Conservation (phyloP, 768 basidiomycete species). For the Boletus pseudo-olivaceus region DNA sequence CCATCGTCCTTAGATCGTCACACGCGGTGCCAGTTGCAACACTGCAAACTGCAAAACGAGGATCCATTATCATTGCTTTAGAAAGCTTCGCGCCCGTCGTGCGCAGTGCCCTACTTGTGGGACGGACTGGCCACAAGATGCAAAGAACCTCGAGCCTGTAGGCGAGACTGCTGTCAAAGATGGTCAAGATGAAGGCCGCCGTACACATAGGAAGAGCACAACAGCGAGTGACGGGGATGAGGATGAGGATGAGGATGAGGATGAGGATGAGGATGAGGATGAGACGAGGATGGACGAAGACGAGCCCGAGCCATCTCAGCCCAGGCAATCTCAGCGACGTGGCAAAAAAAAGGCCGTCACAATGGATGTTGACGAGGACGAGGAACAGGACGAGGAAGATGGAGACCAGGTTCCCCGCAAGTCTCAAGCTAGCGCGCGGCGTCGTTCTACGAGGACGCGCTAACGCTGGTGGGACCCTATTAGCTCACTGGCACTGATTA, state of each 20-base stretch:
- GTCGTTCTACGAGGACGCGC: constrained; percentile 19
- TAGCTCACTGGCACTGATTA: neutral
- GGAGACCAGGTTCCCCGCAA: constrained; percentile 18
- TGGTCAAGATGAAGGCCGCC: constrained; percentile 50
- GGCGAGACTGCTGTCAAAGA: constrained; percentile 68
- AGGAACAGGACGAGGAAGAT: constrained; percentile 34
- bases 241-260: constrained; percentile 40
- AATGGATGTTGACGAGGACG: constrained; percentile 47
- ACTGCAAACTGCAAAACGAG: constrained; percentile 58
- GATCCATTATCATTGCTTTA: constrained; percentile 66
- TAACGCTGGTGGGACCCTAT: neutral
- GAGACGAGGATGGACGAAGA: constrained; percentile 34
- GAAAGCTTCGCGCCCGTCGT: constrained; percentile 42
- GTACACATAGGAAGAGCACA: constrained; percentile 32
- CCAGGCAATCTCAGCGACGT: constrained; percentile 24
- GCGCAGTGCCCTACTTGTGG: constrained; percentile 55
- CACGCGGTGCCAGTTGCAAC: constrained; percentile 62
- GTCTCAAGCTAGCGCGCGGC: constrained; percentile 17
- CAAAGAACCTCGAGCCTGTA: constrained; percentile 47
- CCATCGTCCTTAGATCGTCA: constrained; percentile 50
- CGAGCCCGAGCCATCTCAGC: constrained; percentile 32
- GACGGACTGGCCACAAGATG: constrained; percentile 57
- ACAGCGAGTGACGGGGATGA: constrained; percentile 40
- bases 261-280: constrained; percentile 44
- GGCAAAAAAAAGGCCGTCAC: constrained; percentile 28